Base-by-base conservation (phyloP, 768 basidiomycete species). In the Paxillus rubicundulus region DNA sequence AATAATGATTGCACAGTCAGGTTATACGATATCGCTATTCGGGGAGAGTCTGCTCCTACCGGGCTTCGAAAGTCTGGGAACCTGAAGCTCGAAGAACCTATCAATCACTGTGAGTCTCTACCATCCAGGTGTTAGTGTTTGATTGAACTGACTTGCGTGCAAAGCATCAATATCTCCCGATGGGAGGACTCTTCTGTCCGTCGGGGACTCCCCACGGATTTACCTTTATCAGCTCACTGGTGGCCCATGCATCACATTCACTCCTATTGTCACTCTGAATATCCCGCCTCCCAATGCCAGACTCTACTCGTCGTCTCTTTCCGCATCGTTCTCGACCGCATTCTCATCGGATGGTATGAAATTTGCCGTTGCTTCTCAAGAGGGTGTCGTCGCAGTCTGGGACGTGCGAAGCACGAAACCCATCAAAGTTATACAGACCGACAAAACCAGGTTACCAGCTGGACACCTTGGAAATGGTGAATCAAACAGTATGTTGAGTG, bases 161-260 rank as follows among this genome's bases (percentile, higher is more conserved):
- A 40, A 49, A 95, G 92, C 90, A 4, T 93, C 93, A 9, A 81
- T 98, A 60, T 93, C 92, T 0, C 92, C 92, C 0, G 91, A 96
- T 61, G 88, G 92, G 1, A 81, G 82, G 41, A 92, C 87, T 0
- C 78, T 98, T 13, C 81, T 97, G 1, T 92, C 87, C 3, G 94
- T 95, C 0, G 94, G 95, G 20, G 94, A 98, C 66, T 93, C 92
- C 9, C 82, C 85, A 40, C 86, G 91, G 52, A 85, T 95, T 10
- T 88, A 85, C 64, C 78, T 98, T 13, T 89, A 93, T 62, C 82
- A 84, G 49, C 78, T 95, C 54, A 79, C 82, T 2, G 86, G 86
- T 37, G 84, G 87, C 27, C 70, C 79, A 13, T 72, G 66, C 24
- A 73, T 88, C 57, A 72, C 80, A 3, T 89, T 92, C 58, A 66